phyloP scores from a whole-genome alignment of 1,284 basidiomycete species.

The Anthracocystis setariae region DNA sequence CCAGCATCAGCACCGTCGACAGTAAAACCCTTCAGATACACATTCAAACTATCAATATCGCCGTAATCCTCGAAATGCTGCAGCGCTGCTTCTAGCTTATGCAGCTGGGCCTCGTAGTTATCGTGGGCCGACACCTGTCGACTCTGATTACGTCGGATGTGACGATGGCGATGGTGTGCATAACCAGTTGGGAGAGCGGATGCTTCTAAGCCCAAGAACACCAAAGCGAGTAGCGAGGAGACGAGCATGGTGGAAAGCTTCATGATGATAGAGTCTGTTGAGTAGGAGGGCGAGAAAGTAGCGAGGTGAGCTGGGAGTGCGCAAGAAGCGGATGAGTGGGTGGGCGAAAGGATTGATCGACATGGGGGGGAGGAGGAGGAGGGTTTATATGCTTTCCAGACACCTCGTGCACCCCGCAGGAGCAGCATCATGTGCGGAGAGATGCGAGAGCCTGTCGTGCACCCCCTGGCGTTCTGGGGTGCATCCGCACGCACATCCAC shows the following conservation, averaged over 20 bases:
- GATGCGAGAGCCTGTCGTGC: too few relatives aligned
- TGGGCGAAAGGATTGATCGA: too few relatives aligned
- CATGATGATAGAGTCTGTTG: background rate
- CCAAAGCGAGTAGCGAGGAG: background rate
- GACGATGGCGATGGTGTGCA: background rate
- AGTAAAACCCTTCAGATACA: conserved; percentile 23
- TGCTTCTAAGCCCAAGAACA: too few relatives aligned
- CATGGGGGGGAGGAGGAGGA: too few relatives aligned
- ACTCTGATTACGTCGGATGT: conserved; percentile 3
- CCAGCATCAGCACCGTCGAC: background rate
- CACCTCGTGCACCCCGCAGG: too few relatives aligned
- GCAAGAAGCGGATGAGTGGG: too few relatives aligned
- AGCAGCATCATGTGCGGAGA: too few relatives aligned
- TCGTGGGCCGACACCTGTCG: conserved; percentile 21
- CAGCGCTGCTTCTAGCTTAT: conserved; percentile 26
- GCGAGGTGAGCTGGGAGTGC: too few relatives aligned
- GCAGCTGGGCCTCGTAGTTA: conserved; percentile 15
- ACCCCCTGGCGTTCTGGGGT: too few relatives aligned
- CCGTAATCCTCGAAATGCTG: conserved; percentile 38
- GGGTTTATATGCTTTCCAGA: too few relatives aligned
- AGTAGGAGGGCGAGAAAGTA: background rate
- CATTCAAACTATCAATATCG: conserved; percentile 22
- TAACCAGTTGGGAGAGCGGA: background rate
- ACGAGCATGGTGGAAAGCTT: background rate
- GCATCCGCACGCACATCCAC: too few relatives aligned